Percentiles rank a stretch among this genome's conserved stretches.
Evolutionary conservation across 2,329 filamentous ascomycete genomes (phyloP).

Genomic region (Pseudopyrenochaeta lycopersici): DNA sequence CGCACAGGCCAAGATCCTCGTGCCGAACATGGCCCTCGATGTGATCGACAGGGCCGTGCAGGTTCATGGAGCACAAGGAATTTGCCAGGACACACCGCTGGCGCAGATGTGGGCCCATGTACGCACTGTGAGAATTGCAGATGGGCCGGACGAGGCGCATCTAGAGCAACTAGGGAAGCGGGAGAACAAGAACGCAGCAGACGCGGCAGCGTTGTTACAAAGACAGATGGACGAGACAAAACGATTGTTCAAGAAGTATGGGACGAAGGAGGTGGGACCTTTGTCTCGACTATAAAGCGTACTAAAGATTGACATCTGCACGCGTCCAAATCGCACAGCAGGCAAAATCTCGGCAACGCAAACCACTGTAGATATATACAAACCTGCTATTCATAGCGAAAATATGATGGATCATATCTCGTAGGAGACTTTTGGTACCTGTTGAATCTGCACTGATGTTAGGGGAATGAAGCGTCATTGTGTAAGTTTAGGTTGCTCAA

Average conservation of each 20-base stretch:
- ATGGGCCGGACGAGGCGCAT: conserved; percentile 92
- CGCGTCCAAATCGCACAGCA: too few relatives aligned
- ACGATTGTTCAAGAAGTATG: conserved; percentile 68
- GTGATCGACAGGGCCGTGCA: conserved; percentile 94
- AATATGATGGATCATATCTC: too few relatives aligned
- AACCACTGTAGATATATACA: too few relatives aligned
- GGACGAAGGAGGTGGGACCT: conserved; percentile 24
- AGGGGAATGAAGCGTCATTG: too few relatives aligned
- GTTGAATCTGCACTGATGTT: too few relatives aligned
- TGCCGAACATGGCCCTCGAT: conserved; percentile 79
- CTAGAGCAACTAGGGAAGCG: conserved; percentile 75
- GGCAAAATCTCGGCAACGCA: too few relatives aligned
- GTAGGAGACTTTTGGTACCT: too few relatives aligned
- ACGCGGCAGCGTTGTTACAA: conserved; percentile 66
- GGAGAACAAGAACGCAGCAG: conserved; percentile 73
- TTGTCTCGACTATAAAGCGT: conserved; percentile 11
- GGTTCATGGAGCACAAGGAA: conserved; percentile 84
- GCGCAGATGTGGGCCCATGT: conserved; percentile 78
- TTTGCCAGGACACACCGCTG: conserved; percentile 91
- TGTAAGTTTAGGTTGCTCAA: not conserved
- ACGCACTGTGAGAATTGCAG: conserved; percentile 81
- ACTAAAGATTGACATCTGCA: not conserved
- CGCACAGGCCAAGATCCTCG: conserved; percentile 88
- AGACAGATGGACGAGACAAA: conserved; percentile 70
- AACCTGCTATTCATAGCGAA: too few relatives aligned